These are phyloP conservation scores for Schizochytrium sp. DNA, from an alignment of 108 stramenopile genomes.

Conservation along the genomic window DNA sequence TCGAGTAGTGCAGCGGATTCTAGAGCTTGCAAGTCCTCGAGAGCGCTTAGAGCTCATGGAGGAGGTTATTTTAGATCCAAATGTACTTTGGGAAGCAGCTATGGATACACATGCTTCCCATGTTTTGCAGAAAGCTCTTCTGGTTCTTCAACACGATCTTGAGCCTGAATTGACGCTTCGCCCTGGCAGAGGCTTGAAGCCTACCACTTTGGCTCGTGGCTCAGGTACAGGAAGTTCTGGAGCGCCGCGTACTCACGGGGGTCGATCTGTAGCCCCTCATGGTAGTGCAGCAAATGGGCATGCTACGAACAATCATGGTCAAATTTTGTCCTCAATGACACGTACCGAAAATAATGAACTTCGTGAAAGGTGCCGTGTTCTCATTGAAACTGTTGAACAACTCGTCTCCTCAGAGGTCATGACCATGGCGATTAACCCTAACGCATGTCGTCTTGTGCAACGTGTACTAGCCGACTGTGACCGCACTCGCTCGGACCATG, in stretches of 20 bases:
- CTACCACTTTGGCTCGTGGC: not conserved
- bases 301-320: not conserved
- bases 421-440: not conserved
- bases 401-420: not conserved
- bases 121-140: conserved; percentile 42
- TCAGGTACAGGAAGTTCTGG: not conserved
- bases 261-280: no score
- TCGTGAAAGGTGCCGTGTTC: not conserved
- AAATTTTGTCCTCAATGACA: not conserved
- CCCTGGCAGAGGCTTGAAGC: not conserved
- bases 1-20: conserved; percentile 24
- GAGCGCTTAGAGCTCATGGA: conserved; percentile 49
- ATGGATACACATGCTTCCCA: conserved; percentile 37
- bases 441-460: conserved; percentile 46
- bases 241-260: no score
- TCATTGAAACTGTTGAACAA: conserved; percentile 38
- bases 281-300: no score
- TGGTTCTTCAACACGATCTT: conserved; percentile 40
- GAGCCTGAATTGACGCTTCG: not conserved
- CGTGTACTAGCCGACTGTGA: conserved; percentile 41
- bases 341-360: not conserved
- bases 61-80: not conserved
- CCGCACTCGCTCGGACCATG: not conserved
- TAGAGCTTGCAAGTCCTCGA: not conserved
- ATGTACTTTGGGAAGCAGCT: not conserved